phyloP scores from a whole-genome alignment of 208 protist genomes.

The Leishmania major region DNA sequence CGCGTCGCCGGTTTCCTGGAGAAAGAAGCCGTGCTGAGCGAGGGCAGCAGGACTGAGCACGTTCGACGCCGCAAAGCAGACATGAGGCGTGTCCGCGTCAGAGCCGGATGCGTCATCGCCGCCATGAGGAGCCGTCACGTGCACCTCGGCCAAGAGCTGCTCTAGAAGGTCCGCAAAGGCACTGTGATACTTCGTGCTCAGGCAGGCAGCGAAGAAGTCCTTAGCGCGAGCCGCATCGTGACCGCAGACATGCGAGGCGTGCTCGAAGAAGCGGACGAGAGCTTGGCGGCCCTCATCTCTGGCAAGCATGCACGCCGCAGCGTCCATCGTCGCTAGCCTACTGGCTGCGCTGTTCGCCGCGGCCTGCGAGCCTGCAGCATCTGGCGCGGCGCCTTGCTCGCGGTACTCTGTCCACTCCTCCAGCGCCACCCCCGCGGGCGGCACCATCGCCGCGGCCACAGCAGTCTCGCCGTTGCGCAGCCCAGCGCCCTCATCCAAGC shows the following conservation, averaged over 20 bases:
- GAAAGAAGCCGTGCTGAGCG: slow-evolving; percentile 34
- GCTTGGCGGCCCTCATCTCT: slow-evolving; percentile 37
- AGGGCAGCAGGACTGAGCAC: slow-evolving; percentile 20
- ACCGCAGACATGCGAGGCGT: slow-evolving; percentile 35
- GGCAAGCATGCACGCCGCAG: slow-evolving; percentile 12
- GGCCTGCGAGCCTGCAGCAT: neutral
- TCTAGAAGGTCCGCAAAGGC: slow-evolving; percentile 39
- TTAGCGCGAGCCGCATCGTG: slow-evolving; percentile 23
- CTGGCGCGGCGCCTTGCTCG: slow-evolving; percentile 9
- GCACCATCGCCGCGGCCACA: slow-evolving; percentile 7
- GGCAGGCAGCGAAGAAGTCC: slow-evolving; percentile 41
- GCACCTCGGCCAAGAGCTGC: slow-evolving; percentile 25
- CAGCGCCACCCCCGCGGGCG: slow-evolving; percentile 34
- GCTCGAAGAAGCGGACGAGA: slow-evolving; percentile 55
- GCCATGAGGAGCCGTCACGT: neutral
- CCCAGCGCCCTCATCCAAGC: neutral
- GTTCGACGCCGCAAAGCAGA: slow-evolving; percentile 34
- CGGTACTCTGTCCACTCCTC: slow-evolving; percentile 60
- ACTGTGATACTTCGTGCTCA: slow-evolving; percentile 60
- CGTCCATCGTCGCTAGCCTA: slow-evolving; percentile 29
- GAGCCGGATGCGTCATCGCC: neutral
- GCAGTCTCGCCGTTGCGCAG: neutral
- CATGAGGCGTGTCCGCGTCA: neutral
- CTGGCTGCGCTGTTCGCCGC: neutral
- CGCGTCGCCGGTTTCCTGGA: slow-evolving; percentile 48